Evolutionary conservation across 306 rosid genomes (phyloP).

Genomic region (Neltuma alba): DNA sequence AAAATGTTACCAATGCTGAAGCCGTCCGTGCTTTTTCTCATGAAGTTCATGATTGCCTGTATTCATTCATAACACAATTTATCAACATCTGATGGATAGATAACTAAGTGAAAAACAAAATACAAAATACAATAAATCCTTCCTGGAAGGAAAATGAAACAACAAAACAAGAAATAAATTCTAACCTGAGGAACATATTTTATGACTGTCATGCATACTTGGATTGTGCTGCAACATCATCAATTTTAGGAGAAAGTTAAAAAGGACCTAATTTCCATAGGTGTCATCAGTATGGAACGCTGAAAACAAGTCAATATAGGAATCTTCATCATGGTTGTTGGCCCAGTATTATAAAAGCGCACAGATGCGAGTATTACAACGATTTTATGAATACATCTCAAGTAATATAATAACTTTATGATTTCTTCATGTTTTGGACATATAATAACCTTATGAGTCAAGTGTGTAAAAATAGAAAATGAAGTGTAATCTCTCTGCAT

Average conservation of each 20-base stretch:
- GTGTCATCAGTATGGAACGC: background rate
- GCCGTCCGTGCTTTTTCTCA: conserved; percentile 78
- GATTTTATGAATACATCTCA: no score
- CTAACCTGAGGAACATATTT: conserved; percentile 96
- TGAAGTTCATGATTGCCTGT: conserved; percentile 49
- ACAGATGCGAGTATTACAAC: no score
- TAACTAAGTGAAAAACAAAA: background rate
- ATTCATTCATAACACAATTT: conserved; percentile 18
- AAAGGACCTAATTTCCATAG: conserved; percentile 32
- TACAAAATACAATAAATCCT: background rate
- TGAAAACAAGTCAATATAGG: background rate
- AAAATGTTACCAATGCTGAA: conserved; percentile 88
- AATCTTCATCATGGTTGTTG: background rate
- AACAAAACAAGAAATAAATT: conserved; percentile 3
- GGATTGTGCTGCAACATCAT: conserved; percentile 77
- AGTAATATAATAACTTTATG: no score
- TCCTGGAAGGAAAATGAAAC: background rate
- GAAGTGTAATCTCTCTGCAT: background rate
- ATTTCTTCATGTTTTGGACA: no score
- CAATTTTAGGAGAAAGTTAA: conserved; percentile 39
- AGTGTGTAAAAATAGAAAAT: background rate
- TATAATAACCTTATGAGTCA: no score
- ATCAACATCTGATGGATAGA: background rate
- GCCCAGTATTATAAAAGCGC: no score
- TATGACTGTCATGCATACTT: conserved; percentile 77